Evolutionary conservation across 768 basidiomycete species (phyloP), one percentile per base, ranked within the genome.

Genomic region (Boletellus emodensis): DNA sequence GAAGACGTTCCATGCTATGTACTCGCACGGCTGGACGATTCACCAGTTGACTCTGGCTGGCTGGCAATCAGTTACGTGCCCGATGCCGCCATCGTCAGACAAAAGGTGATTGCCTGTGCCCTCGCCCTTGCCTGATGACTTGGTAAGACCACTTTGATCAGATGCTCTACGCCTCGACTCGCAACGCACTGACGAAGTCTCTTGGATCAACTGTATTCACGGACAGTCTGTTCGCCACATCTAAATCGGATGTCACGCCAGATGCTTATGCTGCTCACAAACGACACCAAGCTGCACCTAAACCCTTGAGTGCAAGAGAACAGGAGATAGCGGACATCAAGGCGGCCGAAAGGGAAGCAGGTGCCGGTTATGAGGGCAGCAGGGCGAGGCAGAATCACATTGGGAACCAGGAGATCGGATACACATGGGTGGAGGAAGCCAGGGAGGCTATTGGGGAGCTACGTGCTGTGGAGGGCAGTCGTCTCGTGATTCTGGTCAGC

Each of bases 121-220:
- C 11, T 40, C 7, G n/a, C 35, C 37, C 20, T 44, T 13, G 10
- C 48, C 48, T 12, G 17, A 42, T 18, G 38, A 40, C 40, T 41
- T 34, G 38, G 43, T 35, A 7, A 44, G 6, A 24, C 20, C 10
- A 30, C 30, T 30, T 30, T 46, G 26, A 36, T 8, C 33, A 93
- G 90, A 94, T 93, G 90, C 74, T 94, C 32, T 94, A 93, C 67
- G 90, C 92, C 18, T 85, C 91, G 3, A 84, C 85, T 1, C 82
- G 90, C 39, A 73, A 75, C 20, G 75, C 83, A 15, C 75, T 94
- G 18, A 75, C 83, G 26, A 90, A 81, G 65, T 72, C 77, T n/a
- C 75, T 94, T 4, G 90, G 90, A 39, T 84, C 91, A 3, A 73
- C 81, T 15, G 66, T 80, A 30, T 90, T 93, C 67, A 77, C 77